phyloP scores from a whole-genome alignment of 106 monocot genomes.

The Apostasia ramifera region DNA sequence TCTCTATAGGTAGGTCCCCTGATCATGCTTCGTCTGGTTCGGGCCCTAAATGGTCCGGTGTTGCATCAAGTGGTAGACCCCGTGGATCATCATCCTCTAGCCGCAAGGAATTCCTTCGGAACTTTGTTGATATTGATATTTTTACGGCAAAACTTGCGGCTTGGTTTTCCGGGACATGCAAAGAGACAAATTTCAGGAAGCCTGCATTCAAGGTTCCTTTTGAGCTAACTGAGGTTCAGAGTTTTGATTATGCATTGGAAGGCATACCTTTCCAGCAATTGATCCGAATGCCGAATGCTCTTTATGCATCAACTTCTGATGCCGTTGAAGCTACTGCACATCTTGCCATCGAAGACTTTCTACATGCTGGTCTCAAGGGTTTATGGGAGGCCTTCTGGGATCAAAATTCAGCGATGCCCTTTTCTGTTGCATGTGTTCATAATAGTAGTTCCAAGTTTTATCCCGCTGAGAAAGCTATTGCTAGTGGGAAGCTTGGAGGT shows the following conservation, averaged over 20 bases:
- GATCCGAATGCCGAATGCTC: slow-evolving; percentile 94
- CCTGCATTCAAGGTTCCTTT: slow-evolving; percentile 81
- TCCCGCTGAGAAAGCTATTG: slow-evolving; percentile 93
- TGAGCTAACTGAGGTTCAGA: slow-evolving; percentile 73
- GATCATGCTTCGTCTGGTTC: slow-evolving; percentile 44
- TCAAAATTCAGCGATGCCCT: slow-evolving; percentile 58
- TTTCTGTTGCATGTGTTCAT: slow-evolving; percentile 86
- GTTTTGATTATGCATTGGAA: slow-evolving; percentile 96
- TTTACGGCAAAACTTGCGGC: slow-evolving; percentile 69
- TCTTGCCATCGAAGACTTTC: slow-evolving; percentile 94
- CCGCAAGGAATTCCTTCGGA: slow-evolving; percentile 75
- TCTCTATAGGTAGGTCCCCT: slow-evolving; percentile 60
- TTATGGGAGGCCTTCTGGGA: slow-evolving; percentile 96
- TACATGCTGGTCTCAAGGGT: slow-evolving; percentile 87
- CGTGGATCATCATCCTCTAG: slow-evolving; percentile 56
- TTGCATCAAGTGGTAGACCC: slow-evolving; percentile 32
- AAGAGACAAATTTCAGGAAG: slow-evolving; percentile 36
- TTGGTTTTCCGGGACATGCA: slow-evolving; percentile 61
- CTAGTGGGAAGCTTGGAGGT: slow-evolving; percentile 71
- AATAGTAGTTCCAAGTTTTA: slow-evolving; percentile 83
- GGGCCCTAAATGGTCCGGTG: slow-evolving; percentile 48
- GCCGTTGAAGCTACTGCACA: slow-evolving; percentile 80
- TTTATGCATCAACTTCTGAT: slow-evolving; percentile 81
- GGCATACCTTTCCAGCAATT: slow-evolving; percentile 77
- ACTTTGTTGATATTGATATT: slow-evolving; percentile 83